These are phyloP conservation scores for Corylus americana DNA, from an alignment of 306 rosid species.

Conservation along the genomic window DNA sequence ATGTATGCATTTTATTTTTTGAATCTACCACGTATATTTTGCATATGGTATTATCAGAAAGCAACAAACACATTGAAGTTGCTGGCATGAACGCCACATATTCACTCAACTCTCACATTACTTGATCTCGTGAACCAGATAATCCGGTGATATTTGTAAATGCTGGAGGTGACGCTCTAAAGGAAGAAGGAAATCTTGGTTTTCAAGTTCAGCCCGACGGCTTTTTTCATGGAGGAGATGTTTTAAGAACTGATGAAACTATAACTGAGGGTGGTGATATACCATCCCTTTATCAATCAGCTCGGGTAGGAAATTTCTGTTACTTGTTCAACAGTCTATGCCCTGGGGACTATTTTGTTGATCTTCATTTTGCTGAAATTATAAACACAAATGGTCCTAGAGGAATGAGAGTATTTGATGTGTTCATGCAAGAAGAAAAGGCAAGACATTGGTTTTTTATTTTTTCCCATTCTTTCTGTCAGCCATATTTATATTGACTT, in stretches of 20 bases:
- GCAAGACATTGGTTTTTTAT: neutral
- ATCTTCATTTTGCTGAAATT: conserved; percentile 31
- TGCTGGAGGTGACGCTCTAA: conserved; percentile 25
- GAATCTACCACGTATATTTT: neutral
- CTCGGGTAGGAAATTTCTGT: conserved; percentile 27
- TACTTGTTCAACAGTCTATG: conserved; percentile 17
- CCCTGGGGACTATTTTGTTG: conserved; percentile 32
- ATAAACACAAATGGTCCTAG: conserved; percentile 31
- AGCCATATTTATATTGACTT: neutral
- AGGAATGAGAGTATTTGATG: conserved; percentile 36
- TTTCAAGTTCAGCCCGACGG: conserved; percentile 13
- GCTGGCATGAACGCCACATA: neutral
- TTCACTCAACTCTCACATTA: neutral
- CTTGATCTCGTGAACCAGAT: conserved; percentile 12
- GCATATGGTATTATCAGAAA: neutral
- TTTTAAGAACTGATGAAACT: conserved; percentile 25
- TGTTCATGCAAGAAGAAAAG: conserved; percentile 31
- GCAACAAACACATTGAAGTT: neutral
- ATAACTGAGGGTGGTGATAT: conserved; percentile 19
- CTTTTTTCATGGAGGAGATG: conserved; percentile 29
- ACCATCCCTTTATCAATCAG: conserved; percentile 31
- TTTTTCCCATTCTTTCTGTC: neutral
- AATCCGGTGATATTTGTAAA: conserved; percentile 23
- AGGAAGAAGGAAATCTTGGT: neutral
- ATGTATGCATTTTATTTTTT: neutral